Evolutionary conservation across 495 filamentous ascomycete genomes (phyloP).

Genomic region (Podospora pseudocomata): DNA sequence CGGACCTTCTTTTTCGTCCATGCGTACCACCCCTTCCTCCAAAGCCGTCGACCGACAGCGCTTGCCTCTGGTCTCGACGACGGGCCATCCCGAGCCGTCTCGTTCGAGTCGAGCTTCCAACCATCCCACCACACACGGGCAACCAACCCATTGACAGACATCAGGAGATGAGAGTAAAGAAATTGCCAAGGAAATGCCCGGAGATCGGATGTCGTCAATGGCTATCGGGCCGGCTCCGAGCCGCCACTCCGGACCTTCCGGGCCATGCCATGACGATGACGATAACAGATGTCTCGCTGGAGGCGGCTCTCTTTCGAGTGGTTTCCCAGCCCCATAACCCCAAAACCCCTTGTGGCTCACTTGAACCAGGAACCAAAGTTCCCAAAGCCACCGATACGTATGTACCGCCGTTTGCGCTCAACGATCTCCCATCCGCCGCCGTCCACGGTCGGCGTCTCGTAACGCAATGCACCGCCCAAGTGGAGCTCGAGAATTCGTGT

Average conservation of each 20-base stretch:
- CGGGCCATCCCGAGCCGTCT: not conserved
- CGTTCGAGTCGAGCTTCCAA: not conserved
- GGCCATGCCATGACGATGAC: not conserved
- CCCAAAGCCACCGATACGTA: not conserved
- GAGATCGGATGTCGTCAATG: not conserved
- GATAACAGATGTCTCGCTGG: not conserved
- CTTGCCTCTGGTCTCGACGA: not conserved
- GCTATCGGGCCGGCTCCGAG: not conserved
- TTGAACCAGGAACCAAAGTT: not conserved
- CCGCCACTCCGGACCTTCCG: not conserved
- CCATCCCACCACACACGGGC: not conserved
- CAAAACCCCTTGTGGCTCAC: not conserved
- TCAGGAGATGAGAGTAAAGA: not conserved
- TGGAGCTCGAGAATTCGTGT: not conserved
- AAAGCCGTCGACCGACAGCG: not conserved
- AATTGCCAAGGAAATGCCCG: not conserved
- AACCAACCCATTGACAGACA: not conserved
- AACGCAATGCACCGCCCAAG: not conserved
- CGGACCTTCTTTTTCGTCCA: not conserved
- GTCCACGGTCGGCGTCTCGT: not conserved
- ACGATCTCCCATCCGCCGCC: not conserved
- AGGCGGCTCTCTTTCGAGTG: not conserved
- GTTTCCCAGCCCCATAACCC: not conserved
- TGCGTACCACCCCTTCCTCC: not conserved
- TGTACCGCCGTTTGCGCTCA: not conserved